Evolutionary conservation across 2,329 filamentous ascomycete species (phyloP).

Genomic region (Metarhizium sp.): DNA sequence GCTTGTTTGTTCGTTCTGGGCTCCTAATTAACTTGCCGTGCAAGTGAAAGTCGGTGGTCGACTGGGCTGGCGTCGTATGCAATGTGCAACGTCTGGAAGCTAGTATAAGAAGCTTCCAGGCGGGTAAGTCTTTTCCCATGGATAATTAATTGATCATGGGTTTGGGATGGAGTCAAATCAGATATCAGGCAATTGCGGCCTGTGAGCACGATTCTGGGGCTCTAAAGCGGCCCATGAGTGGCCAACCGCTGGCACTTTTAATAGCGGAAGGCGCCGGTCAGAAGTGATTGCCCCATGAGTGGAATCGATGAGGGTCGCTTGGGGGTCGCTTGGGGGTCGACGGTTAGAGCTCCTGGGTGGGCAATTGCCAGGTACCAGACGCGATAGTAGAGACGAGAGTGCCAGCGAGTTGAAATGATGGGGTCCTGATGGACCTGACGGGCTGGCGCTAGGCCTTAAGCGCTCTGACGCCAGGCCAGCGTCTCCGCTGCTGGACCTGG

Average conservation of each 20-base stretch:
- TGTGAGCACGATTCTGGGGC: background rate
- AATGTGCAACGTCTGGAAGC: too few relatives aligned
- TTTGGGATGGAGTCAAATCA: background rate
- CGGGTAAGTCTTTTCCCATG: background rate
- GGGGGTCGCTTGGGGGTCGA: background rate
- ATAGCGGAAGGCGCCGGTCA: background rate
- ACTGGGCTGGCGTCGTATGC: background rate
- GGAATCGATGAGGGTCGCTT: background rate
- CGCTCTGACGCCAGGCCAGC: background rate
- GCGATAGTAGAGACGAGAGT: background rate
- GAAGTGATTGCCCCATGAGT: background rate
- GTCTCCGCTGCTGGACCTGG: too few relatives aligned
- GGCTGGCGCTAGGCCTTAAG: slow-evolving; percentile 1
- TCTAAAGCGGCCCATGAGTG: background rate
- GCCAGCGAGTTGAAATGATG: background rate
- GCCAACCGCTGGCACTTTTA: background rate
- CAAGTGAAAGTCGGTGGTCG: background rate
- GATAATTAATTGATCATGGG: background rate
- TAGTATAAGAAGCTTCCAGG: background rate
- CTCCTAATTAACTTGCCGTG: background rate
- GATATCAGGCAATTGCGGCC: background rate
- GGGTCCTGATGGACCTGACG: background rate
- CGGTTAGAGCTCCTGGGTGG: background rate
- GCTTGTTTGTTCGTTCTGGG: background rate
- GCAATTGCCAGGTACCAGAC: background rate